A percentile compares a stretch with the other conserved stretches of the same genome.
Evolutionary conservation across 2,329 filamentous ascomycete species (phyloP).

Genomic region (Alternaria brassicicola): DNA sequence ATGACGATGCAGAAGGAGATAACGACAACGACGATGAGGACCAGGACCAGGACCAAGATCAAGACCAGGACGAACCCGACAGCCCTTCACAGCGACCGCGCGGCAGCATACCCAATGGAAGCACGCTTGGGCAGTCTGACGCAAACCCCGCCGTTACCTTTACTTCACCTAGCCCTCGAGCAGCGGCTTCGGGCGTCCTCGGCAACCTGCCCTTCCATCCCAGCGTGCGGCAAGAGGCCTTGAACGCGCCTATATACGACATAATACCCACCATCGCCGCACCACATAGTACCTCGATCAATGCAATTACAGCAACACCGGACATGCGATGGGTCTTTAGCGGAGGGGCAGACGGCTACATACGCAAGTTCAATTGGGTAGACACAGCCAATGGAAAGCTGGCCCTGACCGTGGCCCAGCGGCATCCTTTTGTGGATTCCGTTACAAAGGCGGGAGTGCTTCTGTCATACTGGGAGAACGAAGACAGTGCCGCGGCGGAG

Average conservation of each 20-base stretch:
- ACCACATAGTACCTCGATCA: conserved; percentile 93
- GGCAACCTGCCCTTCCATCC: conserved; percentile 60
- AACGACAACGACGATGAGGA: conserved; percentile 51
- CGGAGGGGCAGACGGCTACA: conserved; percentile 92
- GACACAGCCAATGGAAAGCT: conserved; percentile 95
- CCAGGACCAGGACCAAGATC: conserved; percentile 47
- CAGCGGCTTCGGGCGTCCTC: conserved; percentile 37
- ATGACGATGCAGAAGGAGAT: conserved; percentile 51
- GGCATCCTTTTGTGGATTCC: conserved; percentile 95
- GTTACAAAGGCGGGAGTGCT: conserved; percentile 94
- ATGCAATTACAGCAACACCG: conserved; percentile 87
- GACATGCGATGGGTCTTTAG: conserved; percentile 96
- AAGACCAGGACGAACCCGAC: conserved; percentile 53
- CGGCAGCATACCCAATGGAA: conserved; percentile 37
- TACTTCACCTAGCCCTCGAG: conserved; percentile 55
- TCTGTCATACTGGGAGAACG: conserved; percentile 98
- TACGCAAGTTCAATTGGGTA: conserved; percentile 94
- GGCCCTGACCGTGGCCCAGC: conserved; percentile 89
- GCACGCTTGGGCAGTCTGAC: conserved; percentile 30
- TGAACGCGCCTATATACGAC: conserved; percentile 83
- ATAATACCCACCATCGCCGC: conserved; percentile 97
- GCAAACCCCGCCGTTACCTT: conserved; percentile 57
- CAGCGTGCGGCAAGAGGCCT: conserved; percentile 74
- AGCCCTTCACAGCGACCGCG: conserved; percentile 50
- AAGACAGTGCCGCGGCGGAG: conserved; percentile 71